A percentile compares a stretch with the other conserved stretches of the same genome.
Conservation (phyloP, 2,329 filamentous ascomycete genomes). For the Knufia petricola region DNA sequence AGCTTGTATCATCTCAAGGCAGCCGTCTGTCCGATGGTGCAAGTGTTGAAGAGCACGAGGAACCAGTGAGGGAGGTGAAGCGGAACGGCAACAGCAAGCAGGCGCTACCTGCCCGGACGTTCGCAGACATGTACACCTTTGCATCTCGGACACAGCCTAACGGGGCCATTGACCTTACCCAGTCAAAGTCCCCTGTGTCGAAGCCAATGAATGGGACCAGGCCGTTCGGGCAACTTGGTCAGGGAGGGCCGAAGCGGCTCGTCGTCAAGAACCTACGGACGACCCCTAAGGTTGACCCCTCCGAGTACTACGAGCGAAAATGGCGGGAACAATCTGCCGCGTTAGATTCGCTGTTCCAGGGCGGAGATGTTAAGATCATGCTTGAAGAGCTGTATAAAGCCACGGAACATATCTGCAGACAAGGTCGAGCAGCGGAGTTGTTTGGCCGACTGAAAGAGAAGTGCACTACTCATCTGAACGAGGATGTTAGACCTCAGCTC, state of each 20-base stretch:
- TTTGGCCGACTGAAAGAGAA: conserved; percentile 56
- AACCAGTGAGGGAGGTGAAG: background rate
- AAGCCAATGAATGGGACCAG: conserved; percentile 19
- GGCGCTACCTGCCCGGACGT: conserved; percentile 14
- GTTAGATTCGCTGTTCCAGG: conserved; percentile 62
- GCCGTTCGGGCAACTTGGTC: conserved; percentile 6
- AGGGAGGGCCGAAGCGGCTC: conserved; percentile 64
- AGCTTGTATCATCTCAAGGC: conserved; percentile 15
- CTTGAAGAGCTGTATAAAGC: conserved; percentile 82
- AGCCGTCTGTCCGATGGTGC: conserved; percentile 8
- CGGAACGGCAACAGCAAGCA: conserved; percentile 7
- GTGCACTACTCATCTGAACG: conserved; percentile 55
- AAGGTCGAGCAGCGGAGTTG: conserved; percentile 59
- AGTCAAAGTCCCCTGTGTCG: conserved; percentile 17
- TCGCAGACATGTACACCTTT: conserved; percentile 43
- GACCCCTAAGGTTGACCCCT: conserved; percentile 54
- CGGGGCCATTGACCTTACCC: conserved; percentile 40
- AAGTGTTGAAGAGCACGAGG: conserved; percentile 5
- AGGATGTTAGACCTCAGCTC: conserved; percentile 49
- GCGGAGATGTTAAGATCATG: conserved; percentile 56
- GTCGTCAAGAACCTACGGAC: conserved; percentile 86
- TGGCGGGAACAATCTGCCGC: conserved; percentile 66
- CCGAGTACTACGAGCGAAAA: conserved; percentile 67
- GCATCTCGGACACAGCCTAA: conserved; percentile 26
- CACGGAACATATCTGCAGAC: conserved; percentile 83